Conservation (phyloP, 768 basidiomycete species). For the Naganishia vaughanmartiniae region DNA sequence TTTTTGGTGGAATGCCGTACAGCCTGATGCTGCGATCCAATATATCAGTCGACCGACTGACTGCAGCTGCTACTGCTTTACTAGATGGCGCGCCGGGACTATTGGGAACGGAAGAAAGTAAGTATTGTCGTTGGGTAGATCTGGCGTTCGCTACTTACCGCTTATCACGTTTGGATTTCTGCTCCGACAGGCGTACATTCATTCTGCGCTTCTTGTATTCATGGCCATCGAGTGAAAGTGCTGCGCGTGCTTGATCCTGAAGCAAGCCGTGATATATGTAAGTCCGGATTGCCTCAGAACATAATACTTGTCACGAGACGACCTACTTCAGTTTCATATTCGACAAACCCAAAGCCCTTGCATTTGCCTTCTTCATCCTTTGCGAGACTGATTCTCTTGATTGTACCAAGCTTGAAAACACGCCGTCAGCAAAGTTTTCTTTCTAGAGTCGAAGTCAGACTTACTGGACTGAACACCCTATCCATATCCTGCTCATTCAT, state of each 20-base stretch:
- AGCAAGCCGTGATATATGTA: neutral
- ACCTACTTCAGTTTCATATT: conserved; percentile 77
- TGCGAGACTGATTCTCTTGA: conserved; percentile 79
- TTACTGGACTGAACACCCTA: conserved; percentile 72
- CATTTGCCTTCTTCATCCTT: conserved; percentile 66
- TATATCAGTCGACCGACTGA: conserved; percentile 14
- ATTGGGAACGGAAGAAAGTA: neutral
- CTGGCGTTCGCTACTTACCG: neutral
- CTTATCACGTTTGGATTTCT: neutral
- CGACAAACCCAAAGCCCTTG: conserved; percentile 88
- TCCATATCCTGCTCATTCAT: conserved; percentile 73
- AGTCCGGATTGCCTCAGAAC: neutral
- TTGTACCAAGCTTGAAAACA: conserved; percentile 65
- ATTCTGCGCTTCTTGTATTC: conserved; percentile 88
- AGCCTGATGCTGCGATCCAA: conserved; percentile 67
- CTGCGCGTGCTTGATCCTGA: neutral
- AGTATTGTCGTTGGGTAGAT: neutral
- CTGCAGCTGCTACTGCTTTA: conserved; percentile 13
- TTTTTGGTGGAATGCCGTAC: conserved; percentile 67
- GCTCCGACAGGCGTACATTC: conserved; percentile 63
- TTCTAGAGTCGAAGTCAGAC: conserved; percentile 37
- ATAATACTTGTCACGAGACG: neutral
- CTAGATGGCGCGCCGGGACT: conserved; percentile 8
- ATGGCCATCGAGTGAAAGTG: conserved; percentile 61
- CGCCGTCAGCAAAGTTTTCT: neutral